Evolutionary conservation across 345 rosid genomes (phyloP).

Genomic region (Arabidopsis suecica): DNA sequence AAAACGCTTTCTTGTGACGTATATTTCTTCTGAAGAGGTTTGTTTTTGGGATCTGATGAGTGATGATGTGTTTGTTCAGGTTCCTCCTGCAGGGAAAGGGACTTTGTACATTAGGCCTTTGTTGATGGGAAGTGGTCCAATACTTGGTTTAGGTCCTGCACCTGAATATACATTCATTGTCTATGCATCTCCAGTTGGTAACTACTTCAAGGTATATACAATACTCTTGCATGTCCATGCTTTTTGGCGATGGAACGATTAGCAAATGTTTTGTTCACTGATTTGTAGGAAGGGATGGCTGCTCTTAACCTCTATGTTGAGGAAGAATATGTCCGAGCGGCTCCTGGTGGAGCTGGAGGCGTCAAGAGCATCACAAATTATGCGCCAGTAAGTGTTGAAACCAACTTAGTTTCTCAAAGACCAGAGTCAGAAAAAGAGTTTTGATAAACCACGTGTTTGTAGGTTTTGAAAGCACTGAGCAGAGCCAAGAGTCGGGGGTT

Average conservation of each 20-base stretch:
- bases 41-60: slow-evolving; percentile 29
- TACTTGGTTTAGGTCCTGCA: slow-evolving; percentile 55
- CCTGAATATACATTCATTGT: slow-evolving; percentile 59
- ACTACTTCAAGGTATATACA: slow-evolving; percentile 46
- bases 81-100: slow-evolving; percentile 63
- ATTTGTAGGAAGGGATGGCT: slow-evolving; percentile 43
- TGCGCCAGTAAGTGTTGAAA: slow-evolving; percentile 42
- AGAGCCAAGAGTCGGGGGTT: slow-evolving; percentile 87
- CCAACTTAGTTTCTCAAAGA: slow-evolving; percentile 7
- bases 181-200: slow-evolving; percentile 56
- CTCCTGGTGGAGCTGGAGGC: slow-evolving; percentile 81
- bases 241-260: slow-evolving; percentile 8
- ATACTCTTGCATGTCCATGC: not conserved
- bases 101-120: slow-evolving; percentile 58
- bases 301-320: slow-evolving; percentile 47
- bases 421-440: not conserved
- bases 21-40: slow-evolving; percentile 1
- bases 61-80: slow-evolving; percentile 40
- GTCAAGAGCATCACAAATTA: slow-evolving; percentile 62
- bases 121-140: slow-evolving; percentile 59
- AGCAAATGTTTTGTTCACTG: slow-evolving; percentile 25
- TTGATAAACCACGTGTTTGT: slow-evolving; percentile 17
- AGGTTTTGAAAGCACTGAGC: slow-evolving; percentile 90
- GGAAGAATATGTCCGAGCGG: slow-evolving; percentile 67
- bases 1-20: slow-evolving; percentile 1